A percentile compares a stretch with the other conserved stretches of the same genome.
Conservation (phyloP, 1,284 basidiomycete species). For the Rhodofomes roseus region DNA sequence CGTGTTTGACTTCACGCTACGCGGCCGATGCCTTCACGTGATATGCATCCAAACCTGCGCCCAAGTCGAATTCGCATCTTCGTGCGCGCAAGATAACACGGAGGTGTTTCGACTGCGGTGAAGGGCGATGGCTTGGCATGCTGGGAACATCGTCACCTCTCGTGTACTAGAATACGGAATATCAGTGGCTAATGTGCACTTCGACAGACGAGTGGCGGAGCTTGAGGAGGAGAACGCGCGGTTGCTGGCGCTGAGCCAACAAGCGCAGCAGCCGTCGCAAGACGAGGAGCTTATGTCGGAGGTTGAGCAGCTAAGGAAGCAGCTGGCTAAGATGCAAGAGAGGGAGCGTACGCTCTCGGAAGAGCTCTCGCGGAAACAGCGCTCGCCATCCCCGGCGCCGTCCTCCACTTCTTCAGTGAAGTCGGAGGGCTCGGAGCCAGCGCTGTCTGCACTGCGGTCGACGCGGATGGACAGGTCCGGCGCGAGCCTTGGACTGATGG, state of each 20-base stretch:
- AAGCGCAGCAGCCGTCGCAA: constrained; percentile 28
- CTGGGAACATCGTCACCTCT: too few species aligned
- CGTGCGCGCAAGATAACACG: too few species aligned
- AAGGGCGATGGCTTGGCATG: too few species aligned
- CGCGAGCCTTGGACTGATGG: constrained; percentile 69
- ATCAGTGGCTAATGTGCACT: background rate
- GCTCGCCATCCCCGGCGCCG: constrained; percentile 20
- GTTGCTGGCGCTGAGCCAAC: constrained; percentile 48
- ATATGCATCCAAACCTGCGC: too few species aligned
- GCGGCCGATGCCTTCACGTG: too few species aligned
- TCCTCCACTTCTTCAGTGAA: constrained; percentile 39
- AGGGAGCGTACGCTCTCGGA: constrained; percentile 62
- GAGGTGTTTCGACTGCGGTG: too few species aligned
- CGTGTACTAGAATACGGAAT: background rate
- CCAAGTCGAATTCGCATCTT: too few species aligned
- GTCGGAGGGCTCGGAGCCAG: constrained; percentile 47
- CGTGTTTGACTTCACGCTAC: background rate
- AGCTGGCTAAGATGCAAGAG: constrained; percentile 59
- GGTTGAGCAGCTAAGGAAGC: constrained; percentile 61
- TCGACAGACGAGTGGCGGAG: constrained; percentile 62
- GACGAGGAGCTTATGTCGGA: constrained; percentile 46
- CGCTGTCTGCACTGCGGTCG: constrained; percentile 39
- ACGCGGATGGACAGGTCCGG: constrained; percentile 46
- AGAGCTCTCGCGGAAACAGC: constrained; percentile 42
- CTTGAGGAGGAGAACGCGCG: constrained; percentile 77